Evolutionary conservation across 176 grass and related monocot species (phyloP), one percentile per base, ranked within the genome.

Genomic region (Aegilops tauschii): DNA sequence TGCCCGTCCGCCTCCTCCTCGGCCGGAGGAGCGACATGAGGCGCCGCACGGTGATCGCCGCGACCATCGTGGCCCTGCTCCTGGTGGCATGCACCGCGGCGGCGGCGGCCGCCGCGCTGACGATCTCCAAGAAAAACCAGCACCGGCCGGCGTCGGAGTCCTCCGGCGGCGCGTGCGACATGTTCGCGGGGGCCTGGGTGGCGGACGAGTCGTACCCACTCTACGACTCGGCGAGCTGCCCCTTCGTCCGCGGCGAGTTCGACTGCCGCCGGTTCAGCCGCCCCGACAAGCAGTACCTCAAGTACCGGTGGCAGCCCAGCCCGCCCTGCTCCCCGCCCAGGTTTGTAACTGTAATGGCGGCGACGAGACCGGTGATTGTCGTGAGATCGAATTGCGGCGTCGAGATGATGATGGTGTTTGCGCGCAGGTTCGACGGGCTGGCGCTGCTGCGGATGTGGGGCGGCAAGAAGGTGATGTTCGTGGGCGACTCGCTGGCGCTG

Each of bases 381-480:
- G 20, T 23, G 52, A 4, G 52, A 14, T 49, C 45, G 45, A 64
- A 21, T 37, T 81, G 21, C 32, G 1, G 32, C 1, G 1, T 1
- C 29, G 44, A 9, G 17, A 45, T 61, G 14, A 35, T 30, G 21
- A 17, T 17, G 44, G 12, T 17, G 12, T 5, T 2, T 58, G 18
- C 18, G 2, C 32, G 73, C 5, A 98, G 95, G 69, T 98, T 98
- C 81, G 90, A 98, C 67, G 96, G 96, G 28, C 0, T 35, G 61
- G 86, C 84, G 67, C 77, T 98, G 36, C 73, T 98, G 25, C 28
- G 68, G 86, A 91, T 80, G 62, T 92, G 92, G 93, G 14, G 23
- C 5, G 93, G 93, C 21, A 98, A 98, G 91, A 95, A 75, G 69
- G 85, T 94, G 28, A 94, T 98, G 93, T 95, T 98, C 82, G 96